These are phyloP conservation scores for Cyberlindnera bimundalis DNA, from an alignment of 805 yeast species.

Conservation along the genomic window DNA sequence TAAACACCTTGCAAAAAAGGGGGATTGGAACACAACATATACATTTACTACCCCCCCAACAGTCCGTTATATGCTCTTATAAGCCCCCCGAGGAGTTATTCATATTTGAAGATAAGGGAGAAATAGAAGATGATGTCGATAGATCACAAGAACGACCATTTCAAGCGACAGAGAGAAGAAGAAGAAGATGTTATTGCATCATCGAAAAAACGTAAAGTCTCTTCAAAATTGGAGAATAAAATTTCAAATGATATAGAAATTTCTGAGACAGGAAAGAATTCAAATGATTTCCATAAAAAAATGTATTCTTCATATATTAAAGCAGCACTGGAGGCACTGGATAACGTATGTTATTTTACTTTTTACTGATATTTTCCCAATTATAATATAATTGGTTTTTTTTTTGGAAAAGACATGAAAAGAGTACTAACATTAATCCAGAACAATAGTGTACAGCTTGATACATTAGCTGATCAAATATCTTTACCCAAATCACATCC, in stretches of 20 bases:
- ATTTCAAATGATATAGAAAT: background rate
- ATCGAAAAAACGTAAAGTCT: slow-evolving; percentile 3
- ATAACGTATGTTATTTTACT: slow-evolving; percentile 42
- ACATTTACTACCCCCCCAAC: too few species aligned
- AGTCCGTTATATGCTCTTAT: too few species aligned
- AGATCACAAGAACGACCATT: slow-evolving; percentile 26
- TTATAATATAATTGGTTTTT: background rate
- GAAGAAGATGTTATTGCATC: slow-evolving; percentile 10
- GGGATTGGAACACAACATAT: too few species aligned
- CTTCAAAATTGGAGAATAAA: background rate
- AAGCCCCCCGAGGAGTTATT: too few species aligned
- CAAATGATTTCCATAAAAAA: slow-evolving; percentile 30
- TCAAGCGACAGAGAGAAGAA: slow-evolving; percentile 26
- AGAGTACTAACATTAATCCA: slow-evolving; percentile 28
- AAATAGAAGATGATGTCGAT: slow-evolving; percentile 26
- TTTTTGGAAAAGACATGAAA: background rate
- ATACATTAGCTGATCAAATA: slow-evolving; percentile 57
- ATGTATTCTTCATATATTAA: slow-evolving; percentile 46
- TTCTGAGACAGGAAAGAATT: slow-evolving; percentile 4
- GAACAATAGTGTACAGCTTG: slow-evolving; percentile 53
- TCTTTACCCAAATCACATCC: slow-evolving; percentile 46
- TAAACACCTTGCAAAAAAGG: too few species aligned
- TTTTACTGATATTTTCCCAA: background rate
- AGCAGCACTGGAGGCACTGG: slow-evolving; percentile 68
- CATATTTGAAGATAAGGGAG: background rate